Evolutionary conservation across 2,329 filamentous ascomycete genomes (phyloP).

Genomic region (Corniculantispora saksenae): DNA sequence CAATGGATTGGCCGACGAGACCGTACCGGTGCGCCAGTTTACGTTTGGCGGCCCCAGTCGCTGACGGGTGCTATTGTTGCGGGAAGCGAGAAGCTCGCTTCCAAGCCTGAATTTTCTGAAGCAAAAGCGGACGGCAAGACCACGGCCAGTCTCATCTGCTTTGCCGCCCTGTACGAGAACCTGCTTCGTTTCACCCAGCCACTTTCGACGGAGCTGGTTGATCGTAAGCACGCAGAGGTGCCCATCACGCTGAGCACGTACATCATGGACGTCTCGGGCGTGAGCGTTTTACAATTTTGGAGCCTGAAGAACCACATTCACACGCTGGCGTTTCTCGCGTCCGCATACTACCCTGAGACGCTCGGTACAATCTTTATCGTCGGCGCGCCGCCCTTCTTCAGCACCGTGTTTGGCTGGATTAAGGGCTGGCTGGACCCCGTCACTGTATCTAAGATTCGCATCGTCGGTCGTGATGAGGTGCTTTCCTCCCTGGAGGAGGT

Average conservation of each 20-base stretch:
- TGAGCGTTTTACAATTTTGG: slow-evolving; percentile 93
- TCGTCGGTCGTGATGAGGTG: slow-evolving; percentile 73
- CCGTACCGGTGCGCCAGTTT: not conserved
- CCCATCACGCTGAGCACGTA: slow-evolving; percentile 91
- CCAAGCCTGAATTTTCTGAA: slow-evolving; percentile 58
- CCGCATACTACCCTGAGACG: slow-evolving; percentile 92
- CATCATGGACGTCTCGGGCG: slow-evolving; percentile 89
- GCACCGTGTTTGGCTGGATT: slow-evolving; percentile 90
- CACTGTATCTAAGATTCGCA: slow-evolving; percentile 94
- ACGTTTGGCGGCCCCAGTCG: slow-evolving; percentile 10
- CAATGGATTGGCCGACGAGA: not conserved
- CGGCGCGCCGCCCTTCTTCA: slow-evolving; percentile 86
- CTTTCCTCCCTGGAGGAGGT: slow-evolving; percentile 75
- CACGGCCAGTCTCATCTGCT: slow-evolving; percentile 73
- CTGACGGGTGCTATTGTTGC: slow-evolving; percentile 80
- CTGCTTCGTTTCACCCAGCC: slow-evolving; percentile 85
- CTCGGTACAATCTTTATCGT: slow-evolving; percentile 71
- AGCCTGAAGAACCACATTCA: slow-evolving; percentile 93
- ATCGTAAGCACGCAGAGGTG: slow-evolving; percentile 73
- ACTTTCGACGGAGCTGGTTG: slow-evolving; percentile 72
- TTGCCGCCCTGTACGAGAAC: slow-evolving; percentile 93
- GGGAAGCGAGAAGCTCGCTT: slow-evolving; percentile 69
- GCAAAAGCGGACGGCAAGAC: slow-evolving; percentile 67
- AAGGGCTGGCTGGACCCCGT: slow-evolving; percentile 95
- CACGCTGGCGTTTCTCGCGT: slow-evolving; percentile 81